phyloP scores from a whole-genome alignment of 2,329 filamentous ascomycete genomes.

The Botrytis byssoidea region DNA sequence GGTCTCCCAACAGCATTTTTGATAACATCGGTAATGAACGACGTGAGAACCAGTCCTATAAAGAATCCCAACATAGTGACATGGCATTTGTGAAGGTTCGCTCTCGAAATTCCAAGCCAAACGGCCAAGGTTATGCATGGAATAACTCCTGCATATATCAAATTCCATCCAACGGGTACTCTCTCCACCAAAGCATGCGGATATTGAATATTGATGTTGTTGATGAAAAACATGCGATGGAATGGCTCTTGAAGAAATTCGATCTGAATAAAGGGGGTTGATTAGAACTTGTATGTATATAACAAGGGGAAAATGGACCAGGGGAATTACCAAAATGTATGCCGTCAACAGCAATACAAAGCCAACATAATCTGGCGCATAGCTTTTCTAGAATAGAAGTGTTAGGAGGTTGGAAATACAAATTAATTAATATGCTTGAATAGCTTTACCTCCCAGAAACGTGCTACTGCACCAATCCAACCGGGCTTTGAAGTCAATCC shows the following conservation, averaged over 20 bases:
- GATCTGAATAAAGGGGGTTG: conserved; percentile 47
- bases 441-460: conserved; percentile 38
- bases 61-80: conserved; percentile 79
- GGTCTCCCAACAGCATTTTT: conserved; percentile 74
- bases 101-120: conserved; percentile 62
- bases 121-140: conserved; percentile 66
- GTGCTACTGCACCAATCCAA: conserved; percentile 37
- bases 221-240: conserved; percentile 89
- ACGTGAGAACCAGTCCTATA: conserved; percentile 72
- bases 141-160: conserved; percentile 69
- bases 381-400: conserved; percentile 60
- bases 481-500: conserved; percentile 32
- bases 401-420: conserved; percentile 18
- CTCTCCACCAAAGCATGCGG: conserved; percentile 82
- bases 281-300: background rate
- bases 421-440: background rate
- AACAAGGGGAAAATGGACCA: background rate
- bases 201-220: conserved; percentile 79
- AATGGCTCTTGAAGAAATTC: conserved; percentile 76
- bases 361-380: conserved; percentile 85
- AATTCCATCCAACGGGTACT: conserved; percentile 66
- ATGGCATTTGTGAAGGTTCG: conserved; percentile 76
- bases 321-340: conserved; percentile 57
- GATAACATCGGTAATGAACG: conserved; percentile 83
- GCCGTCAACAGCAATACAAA: conserved; percentile 66